These are phyloP conservation scores for Teratosphaeria epicoccoides DNA, from an alignment of 2,329 filamentous ascomycete species.

Conservation along the genomic window DNA sequence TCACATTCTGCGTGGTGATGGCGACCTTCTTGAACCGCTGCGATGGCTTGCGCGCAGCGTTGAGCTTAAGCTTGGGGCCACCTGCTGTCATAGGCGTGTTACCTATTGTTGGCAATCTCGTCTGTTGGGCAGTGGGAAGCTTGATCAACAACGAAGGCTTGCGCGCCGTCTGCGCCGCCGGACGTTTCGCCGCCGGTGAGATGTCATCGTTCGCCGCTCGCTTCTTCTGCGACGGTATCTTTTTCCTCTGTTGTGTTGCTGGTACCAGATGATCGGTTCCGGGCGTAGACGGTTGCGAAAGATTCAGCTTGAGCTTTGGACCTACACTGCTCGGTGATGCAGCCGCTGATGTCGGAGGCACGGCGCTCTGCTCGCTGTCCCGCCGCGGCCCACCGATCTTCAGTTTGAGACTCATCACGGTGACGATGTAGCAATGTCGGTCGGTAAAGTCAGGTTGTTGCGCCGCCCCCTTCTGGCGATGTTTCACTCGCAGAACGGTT, in stretches of 20 bases:
- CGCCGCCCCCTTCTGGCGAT: neutral
- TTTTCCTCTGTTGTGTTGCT: slow-evolving; percentile 15
- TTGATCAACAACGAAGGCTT: slow-evolving; percentile 25
- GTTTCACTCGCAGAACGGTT: neutral
- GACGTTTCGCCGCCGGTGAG: slow-evolving; percentile 23
- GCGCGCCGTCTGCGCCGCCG: slow-evolving; percentile 16
- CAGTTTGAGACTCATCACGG: slow-evolving; percentile 6
- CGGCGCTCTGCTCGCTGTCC: neutral
- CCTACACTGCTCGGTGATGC: slow-evolving; percentile 5
- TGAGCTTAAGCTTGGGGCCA: slow-evolving; percentile 1
- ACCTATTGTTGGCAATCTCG: neutral
- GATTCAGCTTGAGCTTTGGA: slow-evolving; percentile 13
- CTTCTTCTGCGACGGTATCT: slow-evolving; percentile 18
- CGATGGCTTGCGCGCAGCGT: slow-evolving; percentile 1
- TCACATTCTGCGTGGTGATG: slow-evolving; percentile 4
- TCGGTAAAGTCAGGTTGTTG: neutral
- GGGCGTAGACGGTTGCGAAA: slow-evolving; percentile 20
- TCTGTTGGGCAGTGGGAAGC: slow-evolving; percentile 7
- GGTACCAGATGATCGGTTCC: slow-evolving; percentile 18
- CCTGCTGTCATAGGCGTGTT: neutral
- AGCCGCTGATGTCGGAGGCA: slow-evolving; percentile 8
- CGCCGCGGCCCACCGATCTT: slow-evolving; percentile 1
- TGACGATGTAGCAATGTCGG: slow-evolving; percentile 1
- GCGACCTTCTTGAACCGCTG: slow-evolving; percentile 1
- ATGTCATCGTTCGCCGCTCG: slow-evolving; percentile 25